Conservation (phyloP, 371 early-diverging fungal species). For the Umbelopsis sp. region DNA sequence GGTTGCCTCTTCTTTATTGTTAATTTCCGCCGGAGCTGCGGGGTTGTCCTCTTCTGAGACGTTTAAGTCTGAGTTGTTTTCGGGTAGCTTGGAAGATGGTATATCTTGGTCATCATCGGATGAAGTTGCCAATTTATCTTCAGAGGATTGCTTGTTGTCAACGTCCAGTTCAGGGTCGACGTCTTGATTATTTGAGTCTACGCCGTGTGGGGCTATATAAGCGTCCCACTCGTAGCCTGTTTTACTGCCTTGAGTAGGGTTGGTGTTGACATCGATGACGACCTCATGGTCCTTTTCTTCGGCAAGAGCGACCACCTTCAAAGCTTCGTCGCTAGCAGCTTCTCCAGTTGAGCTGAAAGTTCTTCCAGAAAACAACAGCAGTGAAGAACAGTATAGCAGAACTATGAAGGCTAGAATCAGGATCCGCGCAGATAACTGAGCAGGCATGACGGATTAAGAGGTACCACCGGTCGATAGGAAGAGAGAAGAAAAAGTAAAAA, state of each 20-base stretch:
- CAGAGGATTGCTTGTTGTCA: not conserved
- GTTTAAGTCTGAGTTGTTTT: not conserved
- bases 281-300: slow-evolving; percentile 12
- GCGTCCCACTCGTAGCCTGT: slow-evolving; percentile 1
- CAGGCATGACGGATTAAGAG: not conserved
- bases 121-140: not conserved
- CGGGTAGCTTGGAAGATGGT: not conserved
- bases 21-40: not conserved
- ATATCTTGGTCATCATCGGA: not conserved
- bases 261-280: slow-evolving; percentile 1
- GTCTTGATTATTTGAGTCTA: not conserved
- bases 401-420: slow-evolving; percentile 6
- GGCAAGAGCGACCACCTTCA: slow-evolving; percentile 12
- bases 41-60: not conserved
- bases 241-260: not conserved
- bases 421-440: slow-evolving; percentile 4
- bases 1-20: not conserved
- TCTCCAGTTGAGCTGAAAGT: not conserved
- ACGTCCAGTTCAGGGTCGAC: not conserved
- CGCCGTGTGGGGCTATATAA: not conserved
- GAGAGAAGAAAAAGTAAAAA: not conserved
- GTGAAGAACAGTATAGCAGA: slow-evolving; percentile 5
- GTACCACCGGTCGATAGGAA: not conserved
- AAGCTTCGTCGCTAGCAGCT: not conserved
- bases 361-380: slow-evolving; percentile 13